Evolutionary conservation across 2,329 filamentous ascomycete species (phyloP).

Genomic region (Phoma sp.): DNA sequence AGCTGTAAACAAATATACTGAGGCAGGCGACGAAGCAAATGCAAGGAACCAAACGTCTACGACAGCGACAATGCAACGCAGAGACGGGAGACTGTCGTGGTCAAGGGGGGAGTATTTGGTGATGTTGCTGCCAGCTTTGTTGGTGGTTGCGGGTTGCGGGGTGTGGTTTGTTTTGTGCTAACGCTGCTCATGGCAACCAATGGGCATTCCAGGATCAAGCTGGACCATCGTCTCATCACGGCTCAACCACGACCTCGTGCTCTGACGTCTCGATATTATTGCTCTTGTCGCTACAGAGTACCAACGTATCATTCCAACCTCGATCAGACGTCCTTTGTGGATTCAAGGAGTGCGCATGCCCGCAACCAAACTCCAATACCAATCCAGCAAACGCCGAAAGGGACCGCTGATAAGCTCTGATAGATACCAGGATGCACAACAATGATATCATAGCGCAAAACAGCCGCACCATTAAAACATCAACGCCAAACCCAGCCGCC

Average conservation of each 20-base stretch:
- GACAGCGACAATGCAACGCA: background rate
- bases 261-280: slow-evolving; percentile 1
- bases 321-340: background rate
- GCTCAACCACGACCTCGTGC: slow-evolving; percentile 1
- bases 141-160: slow-evolving; percentile 36
- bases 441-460: slow-evolving; percentile 20
- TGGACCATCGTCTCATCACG: slow-evolving; percentile 3
- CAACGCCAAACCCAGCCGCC: slow-evolving; percentile 1
- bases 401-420: slow-evolving; percentile 13
- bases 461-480: background rate
- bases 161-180: slow-evolving; percentile 36
- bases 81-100: background rate
- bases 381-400: slow-evolving; percentile 1
- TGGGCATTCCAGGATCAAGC: slow-evolving; percentile 27
- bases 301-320: background rate
- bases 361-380: background rate
- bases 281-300: background rate
- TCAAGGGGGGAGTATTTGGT: background rate
- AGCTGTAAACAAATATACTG: slow-evolving; percentile 8
- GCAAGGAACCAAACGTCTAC: background rate
- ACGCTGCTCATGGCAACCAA: slow-evolving; percentile 37
- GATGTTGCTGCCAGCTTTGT: slow-evolving; percentile 19
- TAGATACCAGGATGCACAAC: slow-evolving; percentile 11
- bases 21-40: background rate
- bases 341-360: background rate